These are phyloP conservation scores for Penicillium manginii DNA, from an alignment of 495 filamentous ascomycete genomes.

Conservation along the genomic window DNA sequence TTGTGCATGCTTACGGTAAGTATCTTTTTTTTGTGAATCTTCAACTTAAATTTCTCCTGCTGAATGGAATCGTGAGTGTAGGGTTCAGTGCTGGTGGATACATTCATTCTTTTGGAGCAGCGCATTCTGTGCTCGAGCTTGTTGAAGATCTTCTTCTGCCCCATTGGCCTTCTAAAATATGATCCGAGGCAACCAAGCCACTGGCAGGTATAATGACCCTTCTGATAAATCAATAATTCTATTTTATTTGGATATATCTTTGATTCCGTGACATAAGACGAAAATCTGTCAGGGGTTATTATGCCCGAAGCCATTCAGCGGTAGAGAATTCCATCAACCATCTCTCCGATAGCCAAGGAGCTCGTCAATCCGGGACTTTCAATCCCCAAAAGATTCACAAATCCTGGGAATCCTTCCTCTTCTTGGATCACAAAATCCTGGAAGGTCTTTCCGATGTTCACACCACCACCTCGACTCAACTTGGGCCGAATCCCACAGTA, in stretches of 20 bases:
- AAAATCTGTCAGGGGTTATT: too few species aligned
- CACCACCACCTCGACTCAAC: constrained; percentile 61
- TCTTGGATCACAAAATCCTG: constrained; percentile 82
- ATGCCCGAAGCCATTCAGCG: constrained; percentile 18
- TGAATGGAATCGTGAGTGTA: not conserved
- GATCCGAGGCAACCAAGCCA: not conserved
- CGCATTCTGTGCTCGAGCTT: not conserved
- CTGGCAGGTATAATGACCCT: not conserved
- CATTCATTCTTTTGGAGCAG: not conserved
- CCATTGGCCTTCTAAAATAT: not conserved
- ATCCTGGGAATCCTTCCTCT: constrained; percentile 83
- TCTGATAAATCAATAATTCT: not conserved
- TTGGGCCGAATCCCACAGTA: constrained; percentile 94
- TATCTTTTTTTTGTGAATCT: not conserved
- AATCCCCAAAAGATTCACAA: constrained; percentile 90
- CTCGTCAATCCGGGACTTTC: constrained; percentile 95
- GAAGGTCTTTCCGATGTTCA: constrained; percentile 65
- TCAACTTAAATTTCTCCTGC: not conserved
- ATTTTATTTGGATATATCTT: not conserved
- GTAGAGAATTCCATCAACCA: constrained; percentile 78
- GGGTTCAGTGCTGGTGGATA: not conserved
- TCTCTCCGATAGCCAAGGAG: constrained; percentile 83
- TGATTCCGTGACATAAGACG: not conserved
- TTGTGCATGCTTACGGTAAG: constrained; percentile 40
- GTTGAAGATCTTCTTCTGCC: not conserved